Evolutionary conservation across 2,329 filamentous ascomycete genomes (phyloP).

Genomic region (Zelopaecilomyces penicillatus): DNA sequence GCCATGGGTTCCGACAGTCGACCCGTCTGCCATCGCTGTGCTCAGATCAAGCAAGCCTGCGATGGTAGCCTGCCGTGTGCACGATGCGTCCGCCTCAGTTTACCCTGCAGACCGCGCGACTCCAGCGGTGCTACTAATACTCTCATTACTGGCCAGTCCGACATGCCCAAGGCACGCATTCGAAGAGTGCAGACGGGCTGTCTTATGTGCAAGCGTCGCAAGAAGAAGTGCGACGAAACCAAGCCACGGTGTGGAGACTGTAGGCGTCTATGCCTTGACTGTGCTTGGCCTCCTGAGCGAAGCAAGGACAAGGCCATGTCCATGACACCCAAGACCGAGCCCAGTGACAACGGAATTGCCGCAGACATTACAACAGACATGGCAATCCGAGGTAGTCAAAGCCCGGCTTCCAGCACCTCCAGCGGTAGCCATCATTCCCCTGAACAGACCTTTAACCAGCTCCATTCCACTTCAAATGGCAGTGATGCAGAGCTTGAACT

Average conservation of each 20-base stretch:
- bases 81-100: constrained; percentile 23
- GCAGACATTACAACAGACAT: constrained; percentile 3
- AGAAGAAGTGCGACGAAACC: constrained; percentile 40
- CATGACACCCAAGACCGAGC: too few species aligned
- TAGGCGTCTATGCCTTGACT: constrained; percentile 25
- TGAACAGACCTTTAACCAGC: constrained; percentile 5
- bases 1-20: constrained; percentile 20
- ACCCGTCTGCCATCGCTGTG: constrained; percentile 26
- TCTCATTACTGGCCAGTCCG: constrained; percentile 2
- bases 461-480: constrained; percentile 5
- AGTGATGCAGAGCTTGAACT: constrained; percentile 13
- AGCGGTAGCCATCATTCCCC: constrained; percentile 3
- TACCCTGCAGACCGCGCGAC: constrained; percentile 23
- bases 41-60: constrained; percentile 29
- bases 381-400: constrained; percentile 4
- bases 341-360: too few species aligned
- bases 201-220: constrained; percentile 35
- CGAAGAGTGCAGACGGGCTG: constrained; percentile 31
- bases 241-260: constrained; percentile 34
- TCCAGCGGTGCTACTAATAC: constrained; percentile 9
- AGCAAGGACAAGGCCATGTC: constrained; percentile 11
- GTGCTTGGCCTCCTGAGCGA: constrained; percentile 21
- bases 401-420: constrained; percentile 6
- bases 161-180: constrained; percentile 25
- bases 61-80: constrained; percentile 25